Percentiles rank a stretch among this genome's conserved stretches.
Conservation (phyloP, 192 early-diverging fungal genomes). For the Entophlyctis luteolus region DNA sequence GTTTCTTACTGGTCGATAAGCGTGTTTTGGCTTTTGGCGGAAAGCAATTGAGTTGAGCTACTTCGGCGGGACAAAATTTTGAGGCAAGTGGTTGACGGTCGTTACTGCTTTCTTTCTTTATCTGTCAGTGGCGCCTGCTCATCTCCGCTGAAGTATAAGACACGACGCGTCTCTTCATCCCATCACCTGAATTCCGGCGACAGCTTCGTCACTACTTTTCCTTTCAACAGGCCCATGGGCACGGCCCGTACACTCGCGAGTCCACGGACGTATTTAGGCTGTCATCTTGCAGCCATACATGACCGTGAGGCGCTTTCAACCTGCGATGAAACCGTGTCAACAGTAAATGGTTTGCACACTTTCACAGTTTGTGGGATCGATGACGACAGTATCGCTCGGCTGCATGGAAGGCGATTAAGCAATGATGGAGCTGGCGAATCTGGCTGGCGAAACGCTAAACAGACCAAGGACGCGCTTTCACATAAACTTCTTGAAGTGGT, state of each 20-base stretch:
- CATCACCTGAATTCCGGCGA: slow-evolving; percentile 17
- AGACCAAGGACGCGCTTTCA: slow-evolving; percentile 82
- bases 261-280: slow-evolving; percentile 88
- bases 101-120: too few species aligned
- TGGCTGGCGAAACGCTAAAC: slow-evolving; percentile 40
- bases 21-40: too few species aligned
- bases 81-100: too few species aligned
- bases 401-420: slow-evolving; percentile 21
- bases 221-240: slow-evolving; percentile 71
- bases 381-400: slow-evolving; percentile 76
- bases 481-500: slow-evolving; percentile 59
- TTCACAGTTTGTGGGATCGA: slow-evolving; percentile 68
- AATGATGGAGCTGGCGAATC: not conserved
- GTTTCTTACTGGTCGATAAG: too few species aligned
- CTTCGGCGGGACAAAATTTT: too few species aligned
- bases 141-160: too few species aligned
- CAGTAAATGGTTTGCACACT: not conserved
- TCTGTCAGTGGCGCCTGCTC: too few species aligned
- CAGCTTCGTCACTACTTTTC: slow-evolving; percentile 66
- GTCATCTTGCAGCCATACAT: slow-evolving; percentile 90
- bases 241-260: slow-evolving; percentile 87
- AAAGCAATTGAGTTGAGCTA: too few species aligned
- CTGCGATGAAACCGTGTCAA: not conserved
- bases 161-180: too few species aligned
- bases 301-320: slow-evolving; percentile 71